Evolutionary conservation across 2,329 filamentous ascomycete species (phyloP).

Genomic region (Aspergillus transmontanensis): DNA sequence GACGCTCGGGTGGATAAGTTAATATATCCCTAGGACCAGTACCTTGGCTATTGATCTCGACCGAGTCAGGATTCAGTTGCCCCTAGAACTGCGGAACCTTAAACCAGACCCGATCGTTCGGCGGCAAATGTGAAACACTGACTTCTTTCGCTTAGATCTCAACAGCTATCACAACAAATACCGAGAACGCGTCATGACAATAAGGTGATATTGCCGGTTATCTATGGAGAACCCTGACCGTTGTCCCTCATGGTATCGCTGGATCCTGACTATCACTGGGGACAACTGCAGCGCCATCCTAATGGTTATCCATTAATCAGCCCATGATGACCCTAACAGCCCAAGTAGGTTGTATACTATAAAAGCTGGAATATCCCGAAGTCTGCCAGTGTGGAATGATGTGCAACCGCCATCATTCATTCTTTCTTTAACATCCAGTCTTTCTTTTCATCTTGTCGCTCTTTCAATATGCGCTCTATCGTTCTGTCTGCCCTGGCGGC

Average conservation of each 20-base stretch:
- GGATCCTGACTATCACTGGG: not conserved
- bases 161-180: not conserved
- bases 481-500: constrained; percentile 14
- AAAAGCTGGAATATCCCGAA: not conserved
- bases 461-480: constrained; percentile 1
- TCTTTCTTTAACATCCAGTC: not conserved
- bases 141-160: not conserved
- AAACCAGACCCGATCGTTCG: not conserved
- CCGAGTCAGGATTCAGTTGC: not conserved
- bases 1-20: not conserved
- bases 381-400: not conserved
- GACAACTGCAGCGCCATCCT: not conserved
- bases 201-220: not conserved
- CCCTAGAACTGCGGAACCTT: not conserved
- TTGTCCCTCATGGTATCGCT: not conserved
- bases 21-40: not conserved
- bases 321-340: not conserved
- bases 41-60: not conserved
- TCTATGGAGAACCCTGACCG: not conserved
- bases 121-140: constrained; percentile 1
- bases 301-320: not conserved
- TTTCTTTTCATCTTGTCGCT: not conserved
- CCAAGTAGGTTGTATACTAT: not conserved
- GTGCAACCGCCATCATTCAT: not conserved
- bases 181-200: not conserved